Percentiles rank a stretch among this genome's conserved stretches.
These are phyloP conservation scores for Nakazawaea peltata DNA, from an alignment of 805 yeast genomes.

Conservation along the genomic window DNA sequence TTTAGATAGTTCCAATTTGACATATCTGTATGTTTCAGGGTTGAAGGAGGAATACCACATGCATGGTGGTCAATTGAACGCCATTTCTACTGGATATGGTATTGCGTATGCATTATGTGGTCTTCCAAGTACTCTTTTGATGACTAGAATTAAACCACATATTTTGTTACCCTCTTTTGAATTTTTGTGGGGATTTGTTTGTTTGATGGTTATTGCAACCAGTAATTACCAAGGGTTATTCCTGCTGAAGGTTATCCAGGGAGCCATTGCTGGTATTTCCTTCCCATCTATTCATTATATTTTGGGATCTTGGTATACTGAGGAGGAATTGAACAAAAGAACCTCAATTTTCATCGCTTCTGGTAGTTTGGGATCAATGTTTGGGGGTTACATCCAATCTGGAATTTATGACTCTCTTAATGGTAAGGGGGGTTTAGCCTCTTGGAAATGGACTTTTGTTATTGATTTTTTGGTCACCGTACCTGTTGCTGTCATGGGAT, in stretches of 20 bases:
- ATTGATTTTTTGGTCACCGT: constrained; percentile 52
- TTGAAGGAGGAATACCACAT: constrained; percentile 27
- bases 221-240: constrained; percentile 22
- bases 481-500: constrained; percentile 50
- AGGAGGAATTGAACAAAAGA: constrained; percentile 33
- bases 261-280: constrained; percentile 34
- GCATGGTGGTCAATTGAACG: constrained; percentile 24
- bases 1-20: constrained; percentile 44
- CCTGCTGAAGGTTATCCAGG: constrained; percentile 34
- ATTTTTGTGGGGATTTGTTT: constrained; percentile 8
- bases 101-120: constrained; percentile 25
- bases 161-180: constrained; percentile 10
- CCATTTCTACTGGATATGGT: constrained; percentile 28
- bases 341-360: constrained; percentile 32
- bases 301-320: constrained; percentile 33
- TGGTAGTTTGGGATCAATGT: constrained; percentile 31
- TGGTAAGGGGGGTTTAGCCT: constrained; percentile 40
- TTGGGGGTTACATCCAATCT: constrained; percentile 34
- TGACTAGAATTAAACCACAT: constrained; percentile 41
- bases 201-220: constrained; percentile 7
- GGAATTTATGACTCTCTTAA: constrained; percentile 33
- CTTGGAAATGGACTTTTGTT: constrained; percentile 66
- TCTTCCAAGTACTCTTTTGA: constrained; percentile 31
- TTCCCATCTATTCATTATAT: constrained; percentile 33
- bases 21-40: constrained; percentile 31